phyloP scores from a whole-genome alignment of 495 filamentous ascomycete genomes.

The Eremomyces bilateralis region DNA sequence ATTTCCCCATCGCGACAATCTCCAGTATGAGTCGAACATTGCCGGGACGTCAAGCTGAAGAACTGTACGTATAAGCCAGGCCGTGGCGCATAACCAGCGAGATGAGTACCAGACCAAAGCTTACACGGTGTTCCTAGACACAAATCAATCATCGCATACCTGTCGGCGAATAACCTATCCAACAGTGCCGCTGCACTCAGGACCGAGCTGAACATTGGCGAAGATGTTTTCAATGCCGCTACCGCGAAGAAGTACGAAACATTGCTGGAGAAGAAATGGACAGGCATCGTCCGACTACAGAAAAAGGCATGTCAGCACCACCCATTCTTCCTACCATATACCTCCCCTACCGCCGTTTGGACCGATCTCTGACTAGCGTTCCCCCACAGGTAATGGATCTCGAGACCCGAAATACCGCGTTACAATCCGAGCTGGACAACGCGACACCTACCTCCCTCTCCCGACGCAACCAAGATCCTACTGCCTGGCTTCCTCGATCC shows the following conservation, averaged over 20 bases:
- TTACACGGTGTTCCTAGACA: too few relatives aligned
- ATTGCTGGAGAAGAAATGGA: conserved; percentile 91
- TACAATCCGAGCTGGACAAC: conserved; percentile 69
- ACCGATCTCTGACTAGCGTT: too few relatives aligned
- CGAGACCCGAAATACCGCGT: conserved; percentile 41
- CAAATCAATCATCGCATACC: conserved; percentile 77
- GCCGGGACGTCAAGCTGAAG: too few relatives aligned
- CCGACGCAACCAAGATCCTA: conserved; percentile 60
- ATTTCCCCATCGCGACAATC: too few relatives aligned
- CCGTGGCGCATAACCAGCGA: too few relatives aligned
- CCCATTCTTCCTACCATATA: neutral
- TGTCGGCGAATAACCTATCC: conserved; percentile 46
- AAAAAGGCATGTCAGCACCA: conserved; percentile 52
- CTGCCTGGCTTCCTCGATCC: conserved; percentile 65
- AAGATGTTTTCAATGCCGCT: conserved; percentile 49
- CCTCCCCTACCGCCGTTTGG: too few relatives aligned
- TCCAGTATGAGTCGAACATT: too few relatives aligned
- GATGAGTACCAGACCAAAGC: too few relatives aligned
- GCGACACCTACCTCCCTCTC: conserved; percentile 69
- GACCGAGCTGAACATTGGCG: conserved; percentile 38
- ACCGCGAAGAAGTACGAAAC: conserved; percentile 78
- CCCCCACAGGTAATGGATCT: conserved; percentile 71
- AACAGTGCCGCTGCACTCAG: conserved; percentile 46
- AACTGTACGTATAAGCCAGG: too few relatives aligned
- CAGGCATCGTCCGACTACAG: conserved; percentile 70